Evolutionary conservation across 129 eudicot species (phyloP), one percentile per base, ranked within the genome.

Genomic region (Silybum marianum): DNA sequence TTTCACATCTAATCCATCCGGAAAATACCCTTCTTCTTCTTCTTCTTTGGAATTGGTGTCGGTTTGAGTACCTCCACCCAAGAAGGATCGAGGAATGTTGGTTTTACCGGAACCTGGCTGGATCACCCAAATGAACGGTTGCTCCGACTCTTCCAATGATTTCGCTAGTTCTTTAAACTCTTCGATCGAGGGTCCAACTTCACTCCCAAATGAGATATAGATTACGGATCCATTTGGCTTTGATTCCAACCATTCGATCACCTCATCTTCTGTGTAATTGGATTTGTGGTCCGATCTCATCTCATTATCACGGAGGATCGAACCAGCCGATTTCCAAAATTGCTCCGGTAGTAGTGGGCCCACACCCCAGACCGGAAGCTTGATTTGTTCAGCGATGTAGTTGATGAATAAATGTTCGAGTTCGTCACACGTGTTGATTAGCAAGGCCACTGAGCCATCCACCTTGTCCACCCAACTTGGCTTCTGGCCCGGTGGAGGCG

Each of bases 191-290:
- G 98, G 96, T 6, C 93, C 92, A 28, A 93, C 96, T 65, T 93
- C 98, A 32, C 96, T 93, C 6, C 98, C 98, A 44, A 93, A 93
- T 2, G 98, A 90, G 34, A 93, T 80, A 32, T 93, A 93, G 69
- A 93, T 84, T 9, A 90, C 96, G 0, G 98, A 93, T 28, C 76
- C 85, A 6, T 18, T 9, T 18, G 91, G 85, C 82, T 90, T 93
- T n/a, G 90, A 75, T 38, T 90, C 88, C 73, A 93, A 21, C 96
- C 98, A 93, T 30, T 87, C 77, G 71, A 86, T 40, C 42, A 93
- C 93, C 66, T 93, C 86, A 1, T 89, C 90, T 74, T 93, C 98
- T 2, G 90, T 72, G 83, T 90, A 88, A 65, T 88, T 93, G 0
- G 98, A 85, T 54, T 86, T 66, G 18, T 82, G 85, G 68, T 84